These are phyloP conservation scores for Fraxinus albicans DNA, from an alignment of 305 asterid species.

Conservation along the genomic window DNA sequence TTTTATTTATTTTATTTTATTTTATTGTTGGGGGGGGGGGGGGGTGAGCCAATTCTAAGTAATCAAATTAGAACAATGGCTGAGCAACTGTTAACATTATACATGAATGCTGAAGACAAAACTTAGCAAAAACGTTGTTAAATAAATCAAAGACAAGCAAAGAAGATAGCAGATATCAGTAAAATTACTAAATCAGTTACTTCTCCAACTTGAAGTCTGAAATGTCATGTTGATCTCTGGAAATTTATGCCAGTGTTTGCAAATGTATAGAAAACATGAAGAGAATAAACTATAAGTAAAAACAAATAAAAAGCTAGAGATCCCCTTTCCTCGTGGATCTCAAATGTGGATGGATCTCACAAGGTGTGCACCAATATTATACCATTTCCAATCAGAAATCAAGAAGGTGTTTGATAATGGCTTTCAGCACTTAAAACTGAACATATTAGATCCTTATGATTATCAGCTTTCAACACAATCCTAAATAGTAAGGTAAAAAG, in stretches of 20 bases:
- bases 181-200: background rate
- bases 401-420: background rate
- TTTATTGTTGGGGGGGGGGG: background rate
- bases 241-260: background rate
- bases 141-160: background rate
- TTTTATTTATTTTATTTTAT: background rate
- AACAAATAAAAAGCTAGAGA: background rate
- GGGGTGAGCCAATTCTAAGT: background rate
- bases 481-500: background rate
- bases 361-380: background rate
- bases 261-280: background rate
- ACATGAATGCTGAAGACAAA: background rate
- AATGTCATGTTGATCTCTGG: background rate
- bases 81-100: background rate
- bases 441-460: background rate
- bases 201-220: background rate
- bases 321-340: background rate
- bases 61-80: background rate
- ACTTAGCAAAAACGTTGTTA: background rate
- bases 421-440: background rate
- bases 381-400: background rate
- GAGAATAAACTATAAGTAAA: background rate
- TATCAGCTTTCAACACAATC: background rate
- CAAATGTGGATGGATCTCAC: background rate
- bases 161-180: background rate